Evolutionary conservation across 257 asterid genomes (phyloP), one percentile per base, ranked within the genome.

Genomic region (Paraleonurus japonicus): DNA sequence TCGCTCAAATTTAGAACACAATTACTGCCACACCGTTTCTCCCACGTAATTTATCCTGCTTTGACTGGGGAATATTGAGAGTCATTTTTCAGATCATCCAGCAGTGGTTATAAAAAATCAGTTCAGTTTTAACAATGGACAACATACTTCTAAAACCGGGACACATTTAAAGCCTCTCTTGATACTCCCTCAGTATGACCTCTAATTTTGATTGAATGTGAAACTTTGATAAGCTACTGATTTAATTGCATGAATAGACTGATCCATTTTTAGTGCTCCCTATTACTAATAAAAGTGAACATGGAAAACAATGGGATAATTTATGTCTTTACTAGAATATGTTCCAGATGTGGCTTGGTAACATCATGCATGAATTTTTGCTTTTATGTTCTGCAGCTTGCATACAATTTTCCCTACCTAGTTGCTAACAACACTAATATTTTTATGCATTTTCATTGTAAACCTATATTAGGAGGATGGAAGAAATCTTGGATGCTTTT

Each of bases 401-500:
- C 20, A 33, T 53, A 12, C 43, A 33, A 17, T 65, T 64, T 67
- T 62, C 12, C 60, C 5, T 43, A 19, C 41, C 26, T 53, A 19
- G 30, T 17, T 27, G 61, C 55, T 70, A 16, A 23, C 35, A 6
- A 19, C 15, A 8, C 35, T 60, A 16, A 19, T 48, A 37, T 47
- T 76, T 17, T 8, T 9, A 35, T 19, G 13, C 70, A 20, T 66
- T 57, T 48, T 47, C 26, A 5, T 50, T 70, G 24, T 27, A 64
- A 61, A 33, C 47, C 55, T 59, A 26, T 69, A 65, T 64, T 71
- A 89, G 98, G 96, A 91, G 83, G 86, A 85, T 94, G 89, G 99
- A 89, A 82, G 97, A 85, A 80, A 75, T 91, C 48, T 83, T 94
- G 83, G 97, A 94, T 78, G 89, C 86, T 61, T 91, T 89, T 76